These are phyloP conservation scores for Russula virescens DNA, from an alignment of 768 basidiomycete species.

Conservation along the genomic window DNA sequence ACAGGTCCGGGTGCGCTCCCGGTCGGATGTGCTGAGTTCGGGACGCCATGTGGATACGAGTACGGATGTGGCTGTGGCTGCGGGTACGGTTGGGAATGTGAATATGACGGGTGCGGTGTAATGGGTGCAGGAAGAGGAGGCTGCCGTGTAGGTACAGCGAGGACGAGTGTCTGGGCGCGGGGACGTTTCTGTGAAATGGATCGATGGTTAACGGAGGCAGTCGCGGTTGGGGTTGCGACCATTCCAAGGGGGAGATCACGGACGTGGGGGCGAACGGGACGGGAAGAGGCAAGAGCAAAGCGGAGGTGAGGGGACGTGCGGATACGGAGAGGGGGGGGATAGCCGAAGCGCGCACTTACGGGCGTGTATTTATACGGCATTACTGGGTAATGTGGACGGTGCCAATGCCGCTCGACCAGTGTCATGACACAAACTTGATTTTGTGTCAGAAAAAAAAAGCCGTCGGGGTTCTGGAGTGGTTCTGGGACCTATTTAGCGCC, in stretches of 20 bases:
- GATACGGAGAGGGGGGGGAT: neutral
- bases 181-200: conserved; percentile 18
- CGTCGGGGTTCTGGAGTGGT: neutral
- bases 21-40: conserved; percentile 10
- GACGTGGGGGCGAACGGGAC: neutral
- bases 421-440: conserved; percentile 22
- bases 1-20: neutral
- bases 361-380: conserved; percentile 25
- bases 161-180: conserved; percentile 20
- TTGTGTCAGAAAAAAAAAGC: neutral
- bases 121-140: conserved; percentile 3
- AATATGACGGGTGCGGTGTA: conserved; percentile 13
- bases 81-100: conserved; percentile 13
- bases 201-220: neutral
- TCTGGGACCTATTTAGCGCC: conserved; percentile 3
- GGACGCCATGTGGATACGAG: conserved; percentile 20
- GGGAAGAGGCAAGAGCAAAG: neutral
- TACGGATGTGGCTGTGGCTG: conserved; percentile 2
- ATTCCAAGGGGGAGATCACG: conserved; percentile 3
- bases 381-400: conserved; percentile 11
- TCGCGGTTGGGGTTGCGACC: conserved; percentile 6
- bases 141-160: conserved; percentile 8
- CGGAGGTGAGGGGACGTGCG: conserved; percentile 1
- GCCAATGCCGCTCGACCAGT: conserved; percentile 21
- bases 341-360: conserved; percentile 17